Base-by-base conservation (phyloP, 441 rosid species). In the Pelargonium fulgidum region DNA sequence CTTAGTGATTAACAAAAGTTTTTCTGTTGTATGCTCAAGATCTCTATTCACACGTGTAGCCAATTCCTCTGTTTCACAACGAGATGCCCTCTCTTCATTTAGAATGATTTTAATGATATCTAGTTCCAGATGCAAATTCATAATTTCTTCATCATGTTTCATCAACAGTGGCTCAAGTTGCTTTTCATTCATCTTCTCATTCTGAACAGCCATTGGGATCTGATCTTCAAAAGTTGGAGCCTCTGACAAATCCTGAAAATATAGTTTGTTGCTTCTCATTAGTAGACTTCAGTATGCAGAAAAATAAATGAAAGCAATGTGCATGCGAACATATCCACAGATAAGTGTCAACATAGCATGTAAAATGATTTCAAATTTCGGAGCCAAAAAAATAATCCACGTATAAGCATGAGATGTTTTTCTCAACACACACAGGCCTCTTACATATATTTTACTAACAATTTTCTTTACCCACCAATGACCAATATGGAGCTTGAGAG, bases 101-200 rank as follows among this genome's bases (percentile, higher is more conserved):
- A 90, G 87, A 79, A 95, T 85, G 74, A 85, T 85, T 84, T 89
- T 92, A 36, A 87, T 54, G 74, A 95, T 85, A 79, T 95, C 98
- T 76, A 86, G 75, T 84, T 95, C 99, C 68, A 95, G 84, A 82
- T 89, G 98, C 76, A 92, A 81, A 82, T 87, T 81, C 85, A 91
- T 79, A 77, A 88, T 78, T 77, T 87, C 86, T 80, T 89, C 98
- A 1, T 70, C 83, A 65, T 79, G 75, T 66, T 85, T 81, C 83
- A 71, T 80, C 73, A 69, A 66, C 72, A 80, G 81, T 70, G 72
- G 65, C 68, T 73, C 59, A 72, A 72, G 76, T 62, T 62, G 42
- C 63, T 72, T 76, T 72, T 75, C 76, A 16, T 71, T 75, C 62
- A 47, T 33, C 54, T 47, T 50, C 74, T 73, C 78, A 74, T 67